phyloP scores from a whole-genome alignment of 306 rosid species.

The Carpinus fangiana region DNA sequence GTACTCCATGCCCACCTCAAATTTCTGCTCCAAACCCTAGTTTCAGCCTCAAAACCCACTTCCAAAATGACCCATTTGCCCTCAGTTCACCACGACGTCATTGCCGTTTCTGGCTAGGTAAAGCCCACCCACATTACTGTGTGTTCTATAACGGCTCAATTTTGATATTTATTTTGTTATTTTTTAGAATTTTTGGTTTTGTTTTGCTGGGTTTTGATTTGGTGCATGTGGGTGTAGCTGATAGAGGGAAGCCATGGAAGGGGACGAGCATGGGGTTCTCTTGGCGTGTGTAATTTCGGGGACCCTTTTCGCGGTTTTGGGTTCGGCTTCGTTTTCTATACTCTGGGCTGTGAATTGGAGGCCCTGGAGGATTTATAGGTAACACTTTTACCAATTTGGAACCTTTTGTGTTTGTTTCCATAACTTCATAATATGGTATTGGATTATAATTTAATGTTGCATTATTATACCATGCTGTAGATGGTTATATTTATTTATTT shows the following conservation, averaged over 20 bases:
- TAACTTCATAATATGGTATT: not conserved
- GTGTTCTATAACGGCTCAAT: slow-evolving; percentile 15
- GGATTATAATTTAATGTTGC: slow-evolving; percentile 6
- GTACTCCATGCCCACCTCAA: slow-evolving; percentile 30
- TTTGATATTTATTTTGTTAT: slow-evolving; percentile 11
- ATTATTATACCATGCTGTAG: not conserved
- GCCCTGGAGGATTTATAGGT: slow-evolving; percentile 99
- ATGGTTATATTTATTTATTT: slow-evolving; percentile 21
- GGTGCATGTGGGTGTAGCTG: slow-evolving; percentile 66
- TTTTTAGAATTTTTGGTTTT: not conserved
- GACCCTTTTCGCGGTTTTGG: slow-evolving; percentile 76
- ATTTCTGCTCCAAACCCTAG: slow-evolving; percentile 55
- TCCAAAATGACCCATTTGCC: slow-evolving; percentile 37
- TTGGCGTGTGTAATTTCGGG: slow-evolving; percentile 87
- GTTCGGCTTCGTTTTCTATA: slow-evolving; percentile 74
- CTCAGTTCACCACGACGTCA: slow-evolving; percentile 54
- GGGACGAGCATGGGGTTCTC: slow-evolving; percentile 66
- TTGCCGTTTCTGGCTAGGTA: slow-evolving; percentile 50
- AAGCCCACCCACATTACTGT: slow-evolving; percentile 13
- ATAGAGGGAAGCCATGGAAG: slow-evolving; percentile 67
- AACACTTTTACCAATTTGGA: not conserved
- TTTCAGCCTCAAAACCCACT: slow-evolving; percentile 19
- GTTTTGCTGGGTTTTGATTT: slow-evolving; percentile 24
- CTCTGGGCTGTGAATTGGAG: slow-evolving; percentile 99
- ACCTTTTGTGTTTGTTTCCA: slow-evolving; percentile 3